Evolutionary conservation across 148 eudicot species (phyloP), one percentile per base, ranked within the genome.

Genomic region (Nepenthes mirabilis): DNA sequence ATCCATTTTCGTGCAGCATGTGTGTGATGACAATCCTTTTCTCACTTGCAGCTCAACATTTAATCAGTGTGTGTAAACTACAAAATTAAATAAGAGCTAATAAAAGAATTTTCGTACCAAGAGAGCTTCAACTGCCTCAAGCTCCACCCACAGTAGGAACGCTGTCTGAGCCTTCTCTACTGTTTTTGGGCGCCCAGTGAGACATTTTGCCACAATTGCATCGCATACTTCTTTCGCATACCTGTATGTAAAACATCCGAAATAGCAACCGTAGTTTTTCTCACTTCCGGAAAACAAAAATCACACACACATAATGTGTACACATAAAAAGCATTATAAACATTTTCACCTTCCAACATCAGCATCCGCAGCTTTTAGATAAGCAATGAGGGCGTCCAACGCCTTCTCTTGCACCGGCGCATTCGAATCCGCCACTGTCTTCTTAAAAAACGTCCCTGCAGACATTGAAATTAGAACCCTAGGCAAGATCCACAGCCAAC

Each of bases 321-420:
- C 6, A 36, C 11, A 33, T 33, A 11, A 3, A 52, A 47, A 52
- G 45, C 37, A 43, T 14, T 36, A 0, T 58, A 45, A 53, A 55
- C 33, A 61, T 33, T 6, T 53, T 37, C 52, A 93, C 99, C 99
- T 86, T 48, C 84, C 95, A 6, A 70, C 85, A 79, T 94, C 99
- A 35, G 99, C 85, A 76, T 94, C 99, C 0, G 95, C 99, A 40
- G 91, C 95, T 79, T 72, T 80, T 34, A 86, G 74, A 70, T 69
- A 94, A 11, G 91, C 81, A 75, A 94, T 89, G 37, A 94, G 67
- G 1, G 99, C 95, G 49, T 94, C 99, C 11, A 94, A 73, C 36
- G 99, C 99, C 76, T 94, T 94, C 65, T 94, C 99, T 62, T 94
- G 99, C 55, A 84, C 99, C 1, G 99, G 95, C 40, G 97, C 97